phyloP scores from a whole-genome alignment of 352 stramenopile genomes.

The Phytophthora chlamydospora region DNA sequence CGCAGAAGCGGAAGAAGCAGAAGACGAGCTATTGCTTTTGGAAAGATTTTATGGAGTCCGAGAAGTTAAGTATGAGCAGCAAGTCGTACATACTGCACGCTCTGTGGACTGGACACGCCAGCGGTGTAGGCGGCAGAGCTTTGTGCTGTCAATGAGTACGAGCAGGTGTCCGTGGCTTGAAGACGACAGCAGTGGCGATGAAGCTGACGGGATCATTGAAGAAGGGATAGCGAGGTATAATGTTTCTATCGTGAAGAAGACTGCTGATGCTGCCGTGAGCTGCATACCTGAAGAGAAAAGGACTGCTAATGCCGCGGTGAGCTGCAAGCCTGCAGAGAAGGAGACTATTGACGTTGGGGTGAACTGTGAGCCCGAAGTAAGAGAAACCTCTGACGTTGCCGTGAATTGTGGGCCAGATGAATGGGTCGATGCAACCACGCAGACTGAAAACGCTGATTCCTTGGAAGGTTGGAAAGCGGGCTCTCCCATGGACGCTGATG shows the following conservation, averaged over 20 bases:
- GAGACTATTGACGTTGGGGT: conserved; percentile 2
- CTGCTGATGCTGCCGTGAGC: conserved; percentile 3
- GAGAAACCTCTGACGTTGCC: conserved; percentile 7
- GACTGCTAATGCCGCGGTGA: conserved; percentile 14
- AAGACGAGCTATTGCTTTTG: conserved; percentile 19
- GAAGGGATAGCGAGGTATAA: conserved; percentile 4
- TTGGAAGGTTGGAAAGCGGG: no score
- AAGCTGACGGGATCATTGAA: conserved; percentile 6
- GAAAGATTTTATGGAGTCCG: conserved; percentile 2
- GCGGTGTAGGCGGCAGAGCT: conserved; percentile 21
- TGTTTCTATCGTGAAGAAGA: neutral
- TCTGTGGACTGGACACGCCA: conserved; percentile 29
- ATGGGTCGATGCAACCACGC: conserved; percentile 11
- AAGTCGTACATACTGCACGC: conserved; percentile 7
- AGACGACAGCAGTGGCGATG: neutral
- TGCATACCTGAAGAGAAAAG: conserved; percentile 8
- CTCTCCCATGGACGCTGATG: neutral
- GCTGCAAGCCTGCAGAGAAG: conserved; percentile 8
- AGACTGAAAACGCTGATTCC: conserved; percentile 15
- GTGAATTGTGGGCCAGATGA: conserved; percentile 18
- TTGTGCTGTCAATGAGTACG: conserved; percentile 43
- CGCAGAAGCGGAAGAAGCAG: neutral
- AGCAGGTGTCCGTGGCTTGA: conserved; percentile 6
- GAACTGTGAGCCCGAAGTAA: conserved; percentile 1
- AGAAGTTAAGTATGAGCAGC: neutral